Percentiles rank a stretch among this genome's conserved stretches.
These are phyloP conservation scores for Drosera spatulata DNA, from an alignment of 179 eudicot genomes.

Conservation along the genomic window DNA sequence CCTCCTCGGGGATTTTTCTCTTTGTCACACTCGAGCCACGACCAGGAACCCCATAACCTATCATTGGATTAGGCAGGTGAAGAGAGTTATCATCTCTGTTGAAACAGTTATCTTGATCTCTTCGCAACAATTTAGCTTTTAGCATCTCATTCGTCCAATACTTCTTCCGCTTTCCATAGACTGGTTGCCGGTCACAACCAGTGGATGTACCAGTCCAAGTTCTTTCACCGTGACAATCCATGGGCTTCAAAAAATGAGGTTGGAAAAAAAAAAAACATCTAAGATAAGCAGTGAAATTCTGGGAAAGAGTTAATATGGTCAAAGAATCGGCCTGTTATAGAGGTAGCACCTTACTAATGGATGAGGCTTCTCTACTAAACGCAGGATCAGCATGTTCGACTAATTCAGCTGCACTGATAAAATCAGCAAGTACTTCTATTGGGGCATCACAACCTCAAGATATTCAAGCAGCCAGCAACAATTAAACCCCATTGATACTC, in stretches of 20 bases:
- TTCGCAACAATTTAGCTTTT: neutral
- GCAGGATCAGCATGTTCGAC: slow-evolving; percentile 20
- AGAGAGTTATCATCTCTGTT: slow-evolving; percentile 6
- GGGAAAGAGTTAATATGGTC: too few relatives aligned
- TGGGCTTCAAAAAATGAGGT: too few relatives aligned
- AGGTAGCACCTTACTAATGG: neutral
- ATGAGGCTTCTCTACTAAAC: slow-evolving; percentile 6
- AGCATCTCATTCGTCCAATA: neutral
- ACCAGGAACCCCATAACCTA: slow-evolving; percentile 58
- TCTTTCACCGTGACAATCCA: too few relatives aligned
- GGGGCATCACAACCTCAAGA: slow-evolving; percentile 16
- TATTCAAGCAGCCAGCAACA: neutral
- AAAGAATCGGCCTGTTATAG: neutral
- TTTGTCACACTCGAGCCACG: slow-evolving; percentile 1
- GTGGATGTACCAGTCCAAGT: neutral
- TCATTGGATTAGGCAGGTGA: slow-evolving; percentile 50
- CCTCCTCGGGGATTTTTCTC: slow-evolving; percentile 35
- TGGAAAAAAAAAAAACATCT: too few relatives aligned
- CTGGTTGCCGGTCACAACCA: neutral
- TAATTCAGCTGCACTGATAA: slow-evolving; percentile 52
- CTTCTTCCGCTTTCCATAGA: neutral
- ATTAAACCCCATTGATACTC: too few relatives aligned
- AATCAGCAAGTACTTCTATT: slow-evolving; percentile 40
- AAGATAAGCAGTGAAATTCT: too few relatives aligned
- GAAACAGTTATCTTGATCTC: neutral